Evolutionary conservation across 768 basidiomycete genomes (phyloP), one percentile per base, ranked within the genome.

Genomic region (Mycena epipterygia): DNA sequence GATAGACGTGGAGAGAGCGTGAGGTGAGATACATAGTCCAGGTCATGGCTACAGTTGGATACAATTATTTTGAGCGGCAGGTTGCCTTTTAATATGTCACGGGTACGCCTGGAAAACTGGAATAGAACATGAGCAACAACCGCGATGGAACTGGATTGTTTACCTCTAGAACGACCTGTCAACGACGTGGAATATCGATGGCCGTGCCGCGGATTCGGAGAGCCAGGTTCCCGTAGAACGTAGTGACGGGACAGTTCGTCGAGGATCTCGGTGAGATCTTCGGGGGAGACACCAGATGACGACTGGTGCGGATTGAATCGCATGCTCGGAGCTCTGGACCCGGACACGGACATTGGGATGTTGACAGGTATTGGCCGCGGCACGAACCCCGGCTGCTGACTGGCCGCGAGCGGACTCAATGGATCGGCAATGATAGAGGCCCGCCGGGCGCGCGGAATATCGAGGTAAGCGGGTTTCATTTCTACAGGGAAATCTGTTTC

Each of bases 191-290:
- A 70, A 41, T 39, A 53, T 46, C 30, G 68, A 52, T 59, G 68
- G 0, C 44, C 39, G 0, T 48, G 46, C 25, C 33, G 3, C 9
- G 25, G 56, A 14, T 16, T n/a, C 19, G 49, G 44, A 29, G 52
- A 14, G 13, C n/a, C 19, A 3, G 56, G 62, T n/a, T 56, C 53
- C 39, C 30, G 17, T 23, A 72, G 30, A 16, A 72, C 49, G 25
- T 68, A 68, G 30, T 68, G 66, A 1, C 64, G 52, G 7, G 66
- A 51, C 33, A 72, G 41, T 32, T 68, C 62, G 41, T 68, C 56
- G 2, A 64, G 42, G 12, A 68, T 33, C 3, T 68, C 60, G 16
- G 61, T 49, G 16, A 72, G 66, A 17, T 68, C 67, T 14, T 66
- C 64, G 1, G 70, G 49, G 2, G 49, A 25, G 27, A 57, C 57